Base-by-base conservation (phyloP, 495 filamentous ascomycete species). In the Jackrogersella minutella region DNA sequence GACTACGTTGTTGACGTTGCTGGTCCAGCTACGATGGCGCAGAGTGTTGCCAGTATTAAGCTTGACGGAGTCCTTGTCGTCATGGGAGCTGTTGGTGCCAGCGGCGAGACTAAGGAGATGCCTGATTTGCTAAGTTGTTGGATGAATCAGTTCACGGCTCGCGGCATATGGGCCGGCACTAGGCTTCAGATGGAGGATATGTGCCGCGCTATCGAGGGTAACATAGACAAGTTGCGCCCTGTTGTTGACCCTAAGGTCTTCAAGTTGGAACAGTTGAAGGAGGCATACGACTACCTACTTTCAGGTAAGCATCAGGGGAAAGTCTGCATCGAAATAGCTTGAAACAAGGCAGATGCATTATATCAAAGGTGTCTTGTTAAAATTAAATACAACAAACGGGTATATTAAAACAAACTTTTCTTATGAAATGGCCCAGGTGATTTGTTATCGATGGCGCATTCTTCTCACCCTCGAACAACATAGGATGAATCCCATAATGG, bases 1-100 rank as follows among this genome's bases (percentile, higher is more conserved):
- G 80, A 88, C 62, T 78, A 87, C 66, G 77, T 91, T 28, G 66
- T 88, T 16, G 85, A 88, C 69, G 81, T 87, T 16, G 85, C 82
- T 1, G 86, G 86, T 2, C 66, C 79, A 2, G 78, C 74, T 10
- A 85, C 85, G 2, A 76, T 88, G 44, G 47, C 70, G 58, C 84
- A 88, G 74, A 84, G 81, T 53, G 76, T 87, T 61, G 82, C 81
- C 51, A 80, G 77, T 36, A 74, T 87, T 53, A 82, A 80, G 64
- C 75, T 72, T 14, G 85, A 87, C 53, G 86, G 86, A 11, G 62
- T 83, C 16, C 85, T 88, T 58, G 79, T 73, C 50, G 72, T 87
- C 22, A 82, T 88, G 46, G 86, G 86, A 0, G 85, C 84, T 73
- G 66, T 87, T 6, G 83, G 80, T 1, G 81, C 78, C n/a, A 64